These are phyloP conservation scores for Phytopythium helicoides DNA, from an alignment of 352 stramenopile species.

Conservation along the genomic window DNA sequence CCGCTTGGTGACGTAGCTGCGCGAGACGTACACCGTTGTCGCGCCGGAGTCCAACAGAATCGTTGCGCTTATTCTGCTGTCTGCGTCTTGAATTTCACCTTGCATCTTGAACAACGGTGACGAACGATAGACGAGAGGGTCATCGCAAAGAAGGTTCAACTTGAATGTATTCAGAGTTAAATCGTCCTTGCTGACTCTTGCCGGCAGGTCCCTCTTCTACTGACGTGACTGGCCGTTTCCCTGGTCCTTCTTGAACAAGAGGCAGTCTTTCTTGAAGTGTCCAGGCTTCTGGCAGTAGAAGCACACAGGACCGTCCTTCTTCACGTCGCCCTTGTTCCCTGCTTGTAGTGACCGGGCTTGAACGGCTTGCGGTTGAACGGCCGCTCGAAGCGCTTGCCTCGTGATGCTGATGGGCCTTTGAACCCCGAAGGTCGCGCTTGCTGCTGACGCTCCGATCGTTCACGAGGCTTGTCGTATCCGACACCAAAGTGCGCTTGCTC, in stretches of 20 bases:
- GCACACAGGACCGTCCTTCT: constrained; percentile 9
- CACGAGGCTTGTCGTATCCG: background rate
- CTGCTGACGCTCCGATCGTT: constrained; percentile 8
- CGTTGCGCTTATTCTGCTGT: constrained; percentile 4
- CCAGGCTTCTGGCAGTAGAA: constrained; percentile 11
- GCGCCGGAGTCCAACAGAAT: constrained; percentile 10
- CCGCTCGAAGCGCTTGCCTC: too few relatives aligned
- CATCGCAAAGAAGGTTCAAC: constrained; percentile 16
- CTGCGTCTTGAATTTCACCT: constrained; percentile 2
- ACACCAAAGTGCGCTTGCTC: constrained; percentile 8
- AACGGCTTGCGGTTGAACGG: constrained; percentile 9
- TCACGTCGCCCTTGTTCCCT: background rate
- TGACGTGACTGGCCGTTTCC: constrained; percentile 13
- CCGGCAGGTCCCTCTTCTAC: constrained; percentile 14
- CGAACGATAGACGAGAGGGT: constrained; percentile 15
- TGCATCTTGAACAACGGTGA: constrained; percentile 7
- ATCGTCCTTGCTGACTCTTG: constrained; percentile 7
- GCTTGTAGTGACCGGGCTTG: constrained; percentile 8
- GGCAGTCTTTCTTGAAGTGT: too few relatives aligned
- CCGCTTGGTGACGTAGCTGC: constrained; percentile 2
- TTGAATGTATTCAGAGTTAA: constrained; percentile 14
- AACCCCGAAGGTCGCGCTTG: background rate
- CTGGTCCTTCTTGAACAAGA: constrained; percentile 5
- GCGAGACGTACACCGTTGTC: constrained; percentile 11
- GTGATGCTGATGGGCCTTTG: background rate